phyloP scores from a whole-genome alignment of 768 basidiomycete species.

The Chalciporus sphaerocephalus region DNA sequence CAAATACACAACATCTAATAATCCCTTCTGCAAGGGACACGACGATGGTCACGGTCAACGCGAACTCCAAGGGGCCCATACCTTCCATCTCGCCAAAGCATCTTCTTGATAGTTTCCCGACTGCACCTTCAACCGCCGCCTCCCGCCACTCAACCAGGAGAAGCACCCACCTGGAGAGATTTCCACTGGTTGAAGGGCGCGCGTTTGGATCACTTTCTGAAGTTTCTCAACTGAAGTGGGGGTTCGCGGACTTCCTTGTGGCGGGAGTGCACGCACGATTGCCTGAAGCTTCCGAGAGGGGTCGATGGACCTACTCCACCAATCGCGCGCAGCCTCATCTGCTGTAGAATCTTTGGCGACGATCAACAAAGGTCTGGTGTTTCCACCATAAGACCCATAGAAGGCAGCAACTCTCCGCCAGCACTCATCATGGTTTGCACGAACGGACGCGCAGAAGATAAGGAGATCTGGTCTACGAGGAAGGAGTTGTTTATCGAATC shows the following conservation, averaged over 20 bases:
- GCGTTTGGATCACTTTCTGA: slow-evolving; percentile 17
- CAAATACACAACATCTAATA: not conserved
- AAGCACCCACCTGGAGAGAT: slow-evolving; percentile 19
- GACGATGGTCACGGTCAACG: not conserved
- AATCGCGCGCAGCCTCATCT: slow-evolving; percentile 15
- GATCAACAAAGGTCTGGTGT: slow-evolving; percentile 25
- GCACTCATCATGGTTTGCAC: not conserved
- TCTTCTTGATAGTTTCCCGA: slow-evolving; percentile 12
- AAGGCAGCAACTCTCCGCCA: slow-evolving; percentile 17
- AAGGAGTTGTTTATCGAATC: slow-evolving; percentile 23
- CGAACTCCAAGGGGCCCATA: slow-evolving; percentile 16
- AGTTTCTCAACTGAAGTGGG: slow-evolving; percentile 7
- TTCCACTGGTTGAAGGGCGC: slow-evolving; percentile 23
- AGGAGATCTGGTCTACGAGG: slow-evolving; percentile 25
- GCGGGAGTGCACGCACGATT: slow-evolving; percentile 23
- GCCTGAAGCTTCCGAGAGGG: slow-evolving; percentile 11
- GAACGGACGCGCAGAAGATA: slow-evolving; percentile 19
- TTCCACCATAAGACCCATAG: slow-evolving; percentile 22
- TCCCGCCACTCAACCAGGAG: slow-evolving; percentile 11
- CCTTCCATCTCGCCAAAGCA: slow-evolving; percentile 7
- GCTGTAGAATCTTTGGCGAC: slow-evolving; percentile 21
- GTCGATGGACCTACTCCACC: slow-evolving; percentile 18
- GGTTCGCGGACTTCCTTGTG: not conserved
- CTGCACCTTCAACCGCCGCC: slow-evolving; percentile 5
- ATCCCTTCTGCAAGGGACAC: not conserved